A percentile compares a stretch with the other conserved stretches of the same genome.
These are phyloP conservation scores for Zopfia rhizophila DNA, from an alignment of 2,329 filamentous ascomycete species.

Conservation along the genomic window DNA sequence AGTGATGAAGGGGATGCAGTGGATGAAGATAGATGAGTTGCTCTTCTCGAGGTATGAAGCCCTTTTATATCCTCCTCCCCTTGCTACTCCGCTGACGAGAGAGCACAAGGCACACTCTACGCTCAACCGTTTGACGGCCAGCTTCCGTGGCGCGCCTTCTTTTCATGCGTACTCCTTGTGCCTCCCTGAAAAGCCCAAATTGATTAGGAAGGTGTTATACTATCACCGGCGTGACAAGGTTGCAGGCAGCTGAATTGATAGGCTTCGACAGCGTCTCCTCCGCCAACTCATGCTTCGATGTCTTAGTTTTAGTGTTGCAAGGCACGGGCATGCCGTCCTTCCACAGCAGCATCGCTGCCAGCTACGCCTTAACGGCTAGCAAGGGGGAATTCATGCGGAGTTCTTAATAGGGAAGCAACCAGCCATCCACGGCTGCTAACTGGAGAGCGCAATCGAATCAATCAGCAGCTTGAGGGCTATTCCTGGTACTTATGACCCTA, in stretches of 20 bases:
- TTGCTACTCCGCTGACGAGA: constrained; percentile 1
- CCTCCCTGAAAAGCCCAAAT: not conserved
- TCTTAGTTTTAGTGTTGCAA: constrained; percentile 1
- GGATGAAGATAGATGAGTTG: too few relatives aligned
- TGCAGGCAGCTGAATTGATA: constrained; percentile 6
- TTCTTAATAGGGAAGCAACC: constrained; percentile 1
- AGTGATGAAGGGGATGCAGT: too few relatives aligned
- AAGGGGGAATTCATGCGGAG: constrained; percentile 4
- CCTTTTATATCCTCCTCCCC: constrained; percentile 6
- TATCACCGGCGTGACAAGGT: not conserved
- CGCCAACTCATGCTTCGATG: too few relatives aligned
- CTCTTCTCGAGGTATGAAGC: too few relatives aligned
- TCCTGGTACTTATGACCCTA: too few relatives aligned
- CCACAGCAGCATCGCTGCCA: too few relatives aligned
- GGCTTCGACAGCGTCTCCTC: not conserved
- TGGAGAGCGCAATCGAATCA: too few relatives aligned
- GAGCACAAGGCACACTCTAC: constrained; percentile 2
- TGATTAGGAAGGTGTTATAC: constrained; percentile 1
- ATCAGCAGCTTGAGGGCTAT: too few relatives aligned
- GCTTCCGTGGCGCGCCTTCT: not conserved
- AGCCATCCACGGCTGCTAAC: too few relatives aligned
- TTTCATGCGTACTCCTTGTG: constrained; percentile 6
- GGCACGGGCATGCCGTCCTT: constrained; percentile 7
- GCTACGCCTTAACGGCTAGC: too few relatives aligned
- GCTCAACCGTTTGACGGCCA: not conserved